Evolutionary conservation across 106 monocot species (phyloP).

Genomic region (Agapanthus africanus): DNA sequence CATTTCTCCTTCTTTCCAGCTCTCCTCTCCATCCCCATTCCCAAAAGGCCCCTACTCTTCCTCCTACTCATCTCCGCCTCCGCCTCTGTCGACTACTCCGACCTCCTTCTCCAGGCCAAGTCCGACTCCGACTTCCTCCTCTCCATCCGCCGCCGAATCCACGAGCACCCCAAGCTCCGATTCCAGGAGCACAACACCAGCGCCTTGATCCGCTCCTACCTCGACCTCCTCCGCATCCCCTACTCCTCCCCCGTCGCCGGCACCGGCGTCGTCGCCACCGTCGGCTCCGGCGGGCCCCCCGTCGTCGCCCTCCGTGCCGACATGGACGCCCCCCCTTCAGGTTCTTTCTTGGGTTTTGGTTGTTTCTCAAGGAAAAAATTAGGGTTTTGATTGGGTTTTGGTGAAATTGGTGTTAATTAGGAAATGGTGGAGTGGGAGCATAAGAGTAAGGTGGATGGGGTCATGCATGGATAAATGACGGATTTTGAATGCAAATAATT

Average conservation of each 20-base stretch:
- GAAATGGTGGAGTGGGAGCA: constrained; percentile 83
- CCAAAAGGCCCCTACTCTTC: too few species aligned
- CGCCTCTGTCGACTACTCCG: constrained; percentile 11
- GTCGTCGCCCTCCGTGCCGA: constrained; percentile 83
- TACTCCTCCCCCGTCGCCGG: constrained; percentile 46
- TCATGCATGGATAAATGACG: constrained; percentile 82
- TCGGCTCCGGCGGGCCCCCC: constrained; percentile 62
- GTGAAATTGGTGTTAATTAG: constrained; percentile 22
- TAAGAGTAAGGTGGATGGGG: constrained; percentile 64
- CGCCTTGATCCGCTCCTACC: constrained; percentile 55
- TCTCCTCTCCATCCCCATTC: too few species aligned
- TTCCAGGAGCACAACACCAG: constrained; percentile 77
- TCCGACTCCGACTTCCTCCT: constrained; percentile 38
- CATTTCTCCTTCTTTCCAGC: too few species aligned
- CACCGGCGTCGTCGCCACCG: constrained; percentile 61
- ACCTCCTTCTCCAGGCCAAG: constrained; percentile 42
- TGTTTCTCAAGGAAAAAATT: background rate
- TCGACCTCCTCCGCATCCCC: constrained; percentile 46
- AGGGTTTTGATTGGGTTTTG: background rate
- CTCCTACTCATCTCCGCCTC: constrained; percentile 10
- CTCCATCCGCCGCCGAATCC: constrained; percentile 48
- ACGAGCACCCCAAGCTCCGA: constrained; percentile 71
- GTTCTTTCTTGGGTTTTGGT: constrained; percentile 12
- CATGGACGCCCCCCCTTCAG: constrained; percentile 86
- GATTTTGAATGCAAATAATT: too few species aligned